A percentile compares a stretch with the other conserved stretches of the same genome.
These are phyloP conservation scores for Cenchrus fungigraminus DNA, from an alignment of 176 grass and related monocot species.

Conservation along the genomic window DNA sequence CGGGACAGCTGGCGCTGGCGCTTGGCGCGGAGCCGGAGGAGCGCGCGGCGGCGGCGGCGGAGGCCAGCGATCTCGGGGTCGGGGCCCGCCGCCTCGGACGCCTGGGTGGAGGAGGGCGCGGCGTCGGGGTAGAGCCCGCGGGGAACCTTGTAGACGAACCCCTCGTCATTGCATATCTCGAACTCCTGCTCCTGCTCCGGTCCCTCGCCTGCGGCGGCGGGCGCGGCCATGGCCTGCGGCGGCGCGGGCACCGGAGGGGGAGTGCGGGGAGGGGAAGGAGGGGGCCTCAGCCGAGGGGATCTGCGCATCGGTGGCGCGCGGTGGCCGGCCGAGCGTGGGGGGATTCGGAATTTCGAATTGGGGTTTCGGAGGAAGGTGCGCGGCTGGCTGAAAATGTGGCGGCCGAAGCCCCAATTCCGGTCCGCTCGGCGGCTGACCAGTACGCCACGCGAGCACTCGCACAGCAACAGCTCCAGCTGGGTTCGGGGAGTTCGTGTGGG, in stretches of 20 bases:
- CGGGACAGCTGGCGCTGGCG: conserved; percentile 51
- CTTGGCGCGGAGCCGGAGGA: conserved; percentile 53
- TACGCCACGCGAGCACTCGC: background rate
- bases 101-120: conserved; percentile 4
- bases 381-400: conserved; percentile 27
- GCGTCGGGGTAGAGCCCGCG: conserved; percentile 33
- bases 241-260: background rate
- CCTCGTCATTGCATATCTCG: conserved; percentile 56
- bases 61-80: conserved; percentile 29
- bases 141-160: conserved; percentile 74
- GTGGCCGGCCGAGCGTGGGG: background rate
- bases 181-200: conserved; percentile 26
- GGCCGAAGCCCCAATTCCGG: background rate
- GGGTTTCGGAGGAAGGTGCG: background rate
- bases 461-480: too few species aligned
- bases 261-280: background rate
- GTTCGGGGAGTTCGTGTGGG: too few species aligned
- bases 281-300: background rate
- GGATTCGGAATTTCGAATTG: background rate
- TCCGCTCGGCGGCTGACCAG: background rate
- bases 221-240: background rate
- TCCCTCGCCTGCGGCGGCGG: conserved; percentile 16
- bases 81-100: background rate
- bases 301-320: background rate
- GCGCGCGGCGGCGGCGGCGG: conserved; percentile 43